These are phyloP conservation scores for Penicillium pulvis DNA, from an alignment of 495 filamentous ascomycete species.

Conservation along the genomic window DNA sequence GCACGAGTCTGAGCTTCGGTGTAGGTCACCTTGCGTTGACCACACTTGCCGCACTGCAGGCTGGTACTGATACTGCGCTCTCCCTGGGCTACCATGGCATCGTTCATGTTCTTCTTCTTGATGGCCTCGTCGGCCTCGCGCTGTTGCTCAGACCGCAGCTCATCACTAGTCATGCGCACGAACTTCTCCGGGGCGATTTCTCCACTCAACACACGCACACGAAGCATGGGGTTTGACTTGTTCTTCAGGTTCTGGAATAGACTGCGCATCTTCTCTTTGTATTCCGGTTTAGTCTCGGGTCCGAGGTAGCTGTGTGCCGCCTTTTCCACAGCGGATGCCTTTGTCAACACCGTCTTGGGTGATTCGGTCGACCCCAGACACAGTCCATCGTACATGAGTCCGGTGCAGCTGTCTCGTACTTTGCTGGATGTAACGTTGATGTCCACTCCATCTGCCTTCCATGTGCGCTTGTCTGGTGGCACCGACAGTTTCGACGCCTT, in stretches of 20 bases:
- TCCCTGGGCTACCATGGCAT: slow-evolving; percentile 59
- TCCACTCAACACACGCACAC: slow-evolving; percentile 70
- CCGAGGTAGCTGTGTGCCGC: slow-evolving; percentile 66
- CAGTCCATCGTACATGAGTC: slow-evolving; percentile 82
- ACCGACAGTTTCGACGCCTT: slow-evolving; percentile 64
- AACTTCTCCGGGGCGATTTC: slow-evolving; percentile 71
- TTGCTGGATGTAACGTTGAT: slow-evolving; percentile 66
- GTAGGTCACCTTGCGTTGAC: slow-evolving; percentile 90
- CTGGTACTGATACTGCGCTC: slow-evolving; percentile 82
- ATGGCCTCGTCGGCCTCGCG: slow-evolving; percentile 66
- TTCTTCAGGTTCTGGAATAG: slow-evolving; percentile 93
- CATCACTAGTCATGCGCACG: slow-evolving; percentile 72
- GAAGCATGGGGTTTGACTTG: slow-evolving; percentile 77
- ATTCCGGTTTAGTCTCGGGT: slow-evolving; percentile 68
- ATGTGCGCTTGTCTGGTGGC: slow-evolving; percentile 73
- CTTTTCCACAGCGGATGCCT: slow-evolving; percentile 70
- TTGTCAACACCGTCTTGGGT: slow-evolving; percentile 60
- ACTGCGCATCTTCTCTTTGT: slow-evolving; percentile 84
- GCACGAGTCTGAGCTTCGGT: slow-evolving; percentile 93
- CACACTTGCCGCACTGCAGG: slow-evolving; percentile 86
- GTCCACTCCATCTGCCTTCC: slow-evolving; percentile 78
- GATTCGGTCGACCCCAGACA: slow-evolving; percentile 45
- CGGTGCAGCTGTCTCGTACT: slow-evolving; percentile 77
- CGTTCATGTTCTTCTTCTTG: slow-evolving; percentile 89
- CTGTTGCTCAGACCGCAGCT: slow-evolving; percentile 75